Percentiles rank a stretch among this genome's conserved stretches.
phyloP scores from a whole-genome alignment of 176 grass and related monocot species.

The Carex parvula region DNA sequence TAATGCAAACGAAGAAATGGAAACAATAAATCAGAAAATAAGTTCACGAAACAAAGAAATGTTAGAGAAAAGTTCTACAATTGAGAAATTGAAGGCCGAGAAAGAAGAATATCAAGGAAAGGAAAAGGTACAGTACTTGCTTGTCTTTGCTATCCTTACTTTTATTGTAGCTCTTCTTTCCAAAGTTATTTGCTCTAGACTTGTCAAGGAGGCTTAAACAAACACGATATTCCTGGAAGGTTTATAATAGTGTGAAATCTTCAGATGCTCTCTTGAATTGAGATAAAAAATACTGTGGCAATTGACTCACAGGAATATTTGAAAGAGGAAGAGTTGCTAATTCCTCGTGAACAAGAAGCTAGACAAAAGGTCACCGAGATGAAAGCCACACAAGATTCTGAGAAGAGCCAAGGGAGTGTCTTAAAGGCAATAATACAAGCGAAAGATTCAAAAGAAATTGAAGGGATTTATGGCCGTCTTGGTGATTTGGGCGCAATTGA shows the following conservation, averaged over 20 bases:
- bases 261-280: neutral
- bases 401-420: constrained; percentile 67
- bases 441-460: constrained; percentile 89
- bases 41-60: constrained; percentile 44
- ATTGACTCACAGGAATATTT: constrained; percentile 57
- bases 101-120: constrained; percentile 54
- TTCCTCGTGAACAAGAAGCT: constrained; percentile 69
- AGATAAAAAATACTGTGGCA: neutral
- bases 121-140: constrained; percentile 52
- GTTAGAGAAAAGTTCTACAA: constrained; percentile 50
- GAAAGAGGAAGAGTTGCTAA: constrained; percentile 64
- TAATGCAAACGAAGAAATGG: constrained; percentile 65
- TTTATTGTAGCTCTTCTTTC: neutral
- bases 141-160: neutral
- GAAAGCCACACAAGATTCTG: constrained; percentile 56
- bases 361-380: constrained; percentile 86
- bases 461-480: constrained; percentile 87
- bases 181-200: neutral
- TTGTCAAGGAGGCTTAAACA: neutral
- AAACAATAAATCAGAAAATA: constrained; percentile 61
- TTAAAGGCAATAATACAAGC: constrained; percentile 87
- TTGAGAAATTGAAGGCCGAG: constrained; percentile 54
- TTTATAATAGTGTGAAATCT: constrained; percentile 5
- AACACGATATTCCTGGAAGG: neutral
- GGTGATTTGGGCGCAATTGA: constrained; percentile 93